Evolutionary conservation across 225 moss, liverwort and hornwort species (phyloP).

Genomic region (Antitrichia curtipendula): DNA sequence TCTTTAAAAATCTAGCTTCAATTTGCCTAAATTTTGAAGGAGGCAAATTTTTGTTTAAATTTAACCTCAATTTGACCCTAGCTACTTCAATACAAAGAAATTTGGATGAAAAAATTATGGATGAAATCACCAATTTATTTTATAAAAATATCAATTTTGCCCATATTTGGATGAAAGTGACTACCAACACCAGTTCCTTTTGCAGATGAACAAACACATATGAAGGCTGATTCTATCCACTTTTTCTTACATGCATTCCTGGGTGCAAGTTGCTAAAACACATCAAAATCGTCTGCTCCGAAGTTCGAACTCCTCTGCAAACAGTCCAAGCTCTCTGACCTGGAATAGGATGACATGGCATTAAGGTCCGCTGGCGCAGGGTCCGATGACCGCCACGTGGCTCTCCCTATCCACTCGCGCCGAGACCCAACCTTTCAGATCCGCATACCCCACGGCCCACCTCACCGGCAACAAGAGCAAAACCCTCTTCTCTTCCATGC

Average conservation of each 20-base stretch:
- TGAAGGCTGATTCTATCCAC: no score
- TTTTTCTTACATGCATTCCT: no score
- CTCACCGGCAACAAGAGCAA: not conserved
- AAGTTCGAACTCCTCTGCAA: no score
- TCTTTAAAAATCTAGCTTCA: not conserved
- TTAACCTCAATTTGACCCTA: not conserved
- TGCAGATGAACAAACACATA: no score
- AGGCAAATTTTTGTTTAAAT: accelerated
- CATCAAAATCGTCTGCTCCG: no score
- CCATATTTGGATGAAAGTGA: not conserved
- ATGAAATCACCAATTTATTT: no score
- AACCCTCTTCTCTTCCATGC: not conserved
- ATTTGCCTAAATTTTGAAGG: accelerated
- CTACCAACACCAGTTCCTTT: not conserved
- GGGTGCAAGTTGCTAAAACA: no score
- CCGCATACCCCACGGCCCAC: not conserved
- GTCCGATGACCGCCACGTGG: not conserved
- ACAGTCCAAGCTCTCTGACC: not conserved
- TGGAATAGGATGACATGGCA: constrained; percentile 10
- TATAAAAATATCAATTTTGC: not conserved
- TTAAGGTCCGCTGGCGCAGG: not conserved
- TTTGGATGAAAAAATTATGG: not conserved
- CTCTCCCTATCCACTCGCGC: constrained; percentile 12
- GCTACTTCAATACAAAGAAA: not conserved
- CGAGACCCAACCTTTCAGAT: not conserved